phyloP scores from a whole-genome alignment of 768 basidiomycete species.

The Tricholoma furcatifolium region DNA sequence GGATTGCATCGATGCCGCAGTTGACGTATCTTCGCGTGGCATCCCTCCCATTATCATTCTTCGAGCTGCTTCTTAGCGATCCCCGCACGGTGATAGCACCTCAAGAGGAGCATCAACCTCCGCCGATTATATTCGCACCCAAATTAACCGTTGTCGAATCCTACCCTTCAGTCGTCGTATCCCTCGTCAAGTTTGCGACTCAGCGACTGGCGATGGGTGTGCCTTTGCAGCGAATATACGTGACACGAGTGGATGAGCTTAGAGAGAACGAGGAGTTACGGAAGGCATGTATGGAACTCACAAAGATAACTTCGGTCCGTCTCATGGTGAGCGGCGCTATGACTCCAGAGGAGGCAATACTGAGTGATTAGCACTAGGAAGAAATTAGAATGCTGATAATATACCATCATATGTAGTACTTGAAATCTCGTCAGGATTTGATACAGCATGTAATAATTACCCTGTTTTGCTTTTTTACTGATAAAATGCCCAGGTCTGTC shows the following conservation, averaged over 20 bases:
- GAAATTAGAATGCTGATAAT: too few relatives aligned
- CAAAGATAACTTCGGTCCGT: conserved; percentile 25
- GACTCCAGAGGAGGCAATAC: conserved; percentile 45
- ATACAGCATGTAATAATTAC: too few relatives aligned
- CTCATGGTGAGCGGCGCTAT: conserved; percentile 36
- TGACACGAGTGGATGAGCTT: conserved; percentile 22
- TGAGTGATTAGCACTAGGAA: neutral
- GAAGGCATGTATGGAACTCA: conserved; percentile 27
- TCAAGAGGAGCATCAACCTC: conserved; percentile 2
- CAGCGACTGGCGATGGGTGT: conserved; percentile 35
- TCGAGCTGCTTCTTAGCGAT: conserved; percentile 49
- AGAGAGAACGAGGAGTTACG: neutral
- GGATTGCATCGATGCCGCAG: conserved; percentile 59
- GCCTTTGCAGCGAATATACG: conserved; percentile 51
- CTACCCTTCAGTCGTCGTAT: conserved; percentile 31
- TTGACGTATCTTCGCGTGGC: conserved; percentile 50
- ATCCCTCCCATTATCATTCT: conserved; percentile 38
- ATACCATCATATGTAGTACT: too few relatives aligned
- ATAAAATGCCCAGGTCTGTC: too few relatives aligned
- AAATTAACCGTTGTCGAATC: conserved; percentile 46
- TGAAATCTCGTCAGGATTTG: too few relatives aligned
- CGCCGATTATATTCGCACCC: conserved; percentile 37
- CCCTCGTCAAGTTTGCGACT: conserved; percentile 34
- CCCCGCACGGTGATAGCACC: conserved; percentile 20
- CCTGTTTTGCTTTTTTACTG: too few relatives aligned